A percentile compares a stretch with the other conserved stretches of the same genome.
phyloP scores from a whole-genome alignment of 306 rosid species.

The Cucumis hystrix region DNA sequence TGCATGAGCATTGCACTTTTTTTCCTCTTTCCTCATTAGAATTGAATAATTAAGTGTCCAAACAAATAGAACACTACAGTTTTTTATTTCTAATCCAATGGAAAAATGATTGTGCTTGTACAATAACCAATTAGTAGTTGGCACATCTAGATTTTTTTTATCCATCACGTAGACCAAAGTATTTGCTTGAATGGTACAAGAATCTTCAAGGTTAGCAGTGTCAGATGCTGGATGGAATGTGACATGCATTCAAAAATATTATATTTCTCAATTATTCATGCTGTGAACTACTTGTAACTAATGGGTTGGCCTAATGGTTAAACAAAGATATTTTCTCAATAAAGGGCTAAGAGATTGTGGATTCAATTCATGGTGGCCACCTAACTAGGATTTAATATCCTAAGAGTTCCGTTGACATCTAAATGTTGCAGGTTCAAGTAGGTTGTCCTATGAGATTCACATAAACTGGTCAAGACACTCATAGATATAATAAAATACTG shows the following conservation, averaged over 20 bases:
- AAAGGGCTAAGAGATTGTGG: no score
- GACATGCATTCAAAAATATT: neutral
- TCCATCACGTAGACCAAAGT: neutral
- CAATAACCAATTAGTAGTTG: neutral
- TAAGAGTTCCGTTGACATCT: no score
- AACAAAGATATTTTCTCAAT: no score
- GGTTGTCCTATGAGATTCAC: no score
- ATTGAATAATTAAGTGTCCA: neutral
- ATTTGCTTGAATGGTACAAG: neutral
- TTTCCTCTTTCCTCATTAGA: neutral
- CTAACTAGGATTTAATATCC: no score
- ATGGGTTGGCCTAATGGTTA: no score
- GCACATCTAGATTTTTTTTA: neutral
- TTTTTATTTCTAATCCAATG: neutral
- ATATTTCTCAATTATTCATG: neutral
- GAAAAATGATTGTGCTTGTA: neutral
- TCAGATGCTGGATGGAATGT: neutral
- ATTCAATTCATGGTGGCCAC: no score
- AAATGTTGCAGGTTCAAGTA: no score
- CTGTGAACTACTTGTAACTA: neutral
- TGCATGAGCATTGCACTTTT: neutral
- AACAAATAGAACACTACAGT: neutral
- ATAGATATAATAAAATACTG: no score
- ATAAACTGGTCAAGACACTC: no score
- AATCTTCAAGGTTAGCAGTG: neutral